A percentile compares a stretch with the other conserved stretches of the same genome.
Conservation (phyloP, 805 yeast species). For the Komagataella pseudopastoris region DNA sequence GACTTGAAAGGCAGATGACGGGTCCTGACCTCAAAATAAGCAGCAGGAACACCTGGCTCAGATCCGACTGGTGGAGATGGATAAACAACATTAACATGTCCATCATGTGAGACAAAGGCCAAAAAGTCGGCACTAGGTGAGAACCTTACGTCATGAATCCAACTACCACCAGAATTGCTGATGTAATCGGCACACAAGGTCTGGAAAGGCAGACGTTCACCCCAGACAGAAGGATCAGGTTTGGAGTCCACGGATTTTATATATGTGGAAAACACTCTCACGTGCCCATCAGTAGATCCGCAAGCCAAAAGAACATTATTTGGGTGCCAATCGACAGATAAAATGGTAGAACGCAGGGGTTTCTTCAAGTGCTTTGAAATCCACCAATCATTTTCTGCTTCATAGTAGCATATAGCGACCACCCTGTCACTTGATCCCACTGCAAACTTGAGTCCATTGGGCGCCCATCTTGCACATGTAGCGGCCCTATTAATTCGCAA, state of each 20-base stretch:
- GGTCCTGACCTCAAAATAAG: constrained; percentile 46
- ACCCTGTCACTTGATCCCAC: constrained; percentile 93
- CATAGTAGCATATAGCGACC: constrained; percentile 92
- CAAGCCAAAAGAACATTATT: constrained; percentile 78
- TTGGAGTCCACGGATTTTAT: constrained; percentile 80
- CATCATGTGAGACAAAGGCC: constrained; percentile 80
- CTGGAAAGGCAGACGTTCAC: constrained; percentile 88
- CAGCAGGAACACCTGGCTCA: constrained; percentile 47
- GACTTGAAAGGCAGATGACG: constrained; percentile 71
- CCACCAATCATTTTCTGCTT: constrained; percentile 98
- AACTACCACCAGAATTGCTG: constrained; percentile 56
- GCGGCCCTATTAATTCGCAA: constrained; percentile 93
- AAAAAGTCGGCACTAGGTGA: constrained; percentile 66
- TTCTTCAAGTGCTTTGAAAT: constrained; percentile 93
- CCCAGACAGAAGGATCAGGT: constrained; percentile 82
- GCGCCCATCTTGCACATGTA: constrained; percentile 89
- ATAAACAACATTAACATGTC: constrained; percentile 68
- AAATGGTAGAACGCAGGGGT: constrained; percentile 81
- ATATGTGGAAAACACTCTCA: constrained; percentile 78
- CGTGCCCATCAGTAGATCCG: constrained; percentile 91
- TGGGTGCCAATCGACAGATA: constrained; percentile 85
- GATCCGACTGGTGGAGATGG: constrained; percentile 36
- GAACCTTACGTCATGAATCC: constrained; percentile 88
- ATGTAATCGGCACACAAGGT: constrained; percentile 75
- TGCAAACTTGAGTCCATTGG: constrained; percentile 89